Conservation (phyloP, 2,329 filamentous ascomycete species). For the Metarhizium brunneum region DNA sequence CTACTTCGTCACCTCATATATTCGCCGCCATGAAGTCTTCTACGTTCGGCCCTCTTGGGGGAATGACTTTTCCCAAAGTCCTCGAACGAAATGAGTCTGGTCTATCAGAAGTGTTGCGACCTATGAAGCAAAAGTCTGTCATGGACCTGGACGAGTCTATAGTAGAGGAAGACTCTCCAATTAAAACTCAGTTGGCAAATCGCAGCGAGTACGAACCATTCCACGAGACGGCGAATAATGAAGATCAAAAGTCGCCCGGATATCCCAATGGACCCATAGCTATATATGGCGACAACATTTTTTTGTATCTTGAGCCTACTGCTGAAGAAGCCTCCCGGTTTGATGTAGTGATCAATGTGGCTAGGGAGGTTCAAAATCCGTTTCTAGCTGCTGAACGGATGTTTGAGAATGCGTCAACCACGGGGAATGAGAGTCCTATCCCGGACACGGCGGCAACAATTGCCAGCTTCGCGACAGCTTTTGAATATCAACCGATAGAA, state of each 20-base stretch:
- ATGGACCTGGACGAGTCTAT: slow-evolving; percentile 33
- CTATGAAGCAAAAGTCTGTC: slow-evolving; percentile 33
- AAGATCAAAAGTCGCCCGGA: slow-evolving; percentile 71
- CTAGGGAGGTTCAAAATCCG: slow-evolving; percentile 71
- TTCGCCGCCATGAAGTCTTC: slow-evolving; percentile 48
- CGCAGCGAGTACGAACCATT: slow-evolving; percentile 46
- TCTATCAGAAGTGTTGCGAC: slow-evolving; percentile 48
- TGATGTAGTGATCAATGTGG: slow-evolving; percentile 78
- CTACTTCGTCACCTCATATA: slow-evolving; percentile 59
- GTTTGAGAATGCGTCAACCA: slow-evolving; percentile 18
- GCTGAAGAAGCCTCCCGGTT: slow-evolving; percentile 68
- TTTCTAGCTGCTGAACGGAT: slow-evolving; percentile 37
- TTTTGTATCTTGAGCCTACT: slow-evolving; percentile 71
- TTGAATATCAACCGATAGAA: slow-evolving; percentile 41
- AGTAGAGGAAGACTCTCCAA: slow-evolving; percentile 47
- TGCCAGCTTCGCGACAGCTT: slow-evolving; percentile 51
- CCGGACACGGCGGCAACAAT: slow-evolving; percentile 48
- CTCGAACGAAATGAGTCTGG: slow-evolving; percentile 51
- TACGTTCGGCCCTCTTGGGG: slow-evolving; percentile 50
- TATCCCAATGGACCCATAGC: slow-evolving; percentile 76
- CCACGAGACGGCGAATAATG: slow-evolving; percentile 61
- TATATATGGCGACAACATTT: slow-evolving; percentile 71
- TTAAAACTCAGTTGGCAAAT: slow-evolving; percentile 53
- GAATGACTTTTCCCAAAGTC: slow-evolving; percentile 55
- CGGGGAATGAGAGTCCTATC: slow-evolving; percentile 30